Evolutionary conservation across 208 protist genomes (phyloP), one percentile per base, ranked within the genome.

Genomic region (Trypanosoma lewisi): DNA sequence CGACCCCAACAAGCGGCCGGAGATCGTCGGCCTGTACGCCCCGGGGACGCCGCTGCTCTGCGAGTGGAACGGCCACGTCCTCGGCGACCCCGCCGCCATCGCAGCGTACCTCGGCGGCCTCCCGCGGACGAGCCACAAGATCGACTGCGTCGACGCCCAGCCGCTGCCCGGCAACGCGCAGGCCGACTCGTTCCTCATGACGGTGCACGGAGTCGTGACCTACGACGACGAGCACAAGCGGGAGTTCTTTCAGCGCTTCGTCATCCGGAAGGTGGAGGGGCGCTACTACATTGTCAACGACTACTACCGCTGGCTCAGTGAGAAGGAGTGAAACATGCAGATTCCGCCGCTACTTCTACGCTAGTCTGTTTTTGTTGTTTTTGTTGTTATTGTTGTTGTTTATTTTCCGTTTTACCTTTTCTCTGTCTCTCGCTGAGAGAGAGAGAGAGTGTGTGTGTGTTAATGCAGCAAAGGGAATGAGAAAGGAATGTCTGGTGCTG

Each of bases 281-380:
- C 63, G 73, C 4, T 92, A 87, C 49, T 93, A 93, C 78, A 93
- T 96, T 28, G 25, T 96, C 19, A 91, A 96, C 58, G 89, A 96
- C 67, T 96, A 96, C 79, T 94, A 94, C 68, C 86, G 89, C 62
- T 96, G 89, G 89, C 66, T 93, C 17, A 76, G 75, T 48, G 88
- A 94, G 70, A 77, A 76, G 45, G 60, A 64, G 19, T 78, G n/a
- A 52, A 16, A 41, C 1, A 33, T 12, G 17, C 2, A 25, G n/a
- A n/a, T n/a, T n/a, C n/a, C n/a, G n/a, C n/a, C n/a, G n/a, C n/a
- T n/a, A n/a, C n/a, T n/a, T n/a, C n/a, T n/a, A n/a, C n/a, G n/a
- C n/a, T n/a, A n/a, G n/a, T n/a, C n/a, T n/a, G n/a, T n/a, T n/a
- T n/a, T n/a, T n/a, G n/a, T n/a, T n/a, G n/a, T n/a, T n/a, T n/a